Base-by-base conservation (phyloP, 495 filamentous ascomycete genomes). In the Aspergillus cavernicola region DNA sequence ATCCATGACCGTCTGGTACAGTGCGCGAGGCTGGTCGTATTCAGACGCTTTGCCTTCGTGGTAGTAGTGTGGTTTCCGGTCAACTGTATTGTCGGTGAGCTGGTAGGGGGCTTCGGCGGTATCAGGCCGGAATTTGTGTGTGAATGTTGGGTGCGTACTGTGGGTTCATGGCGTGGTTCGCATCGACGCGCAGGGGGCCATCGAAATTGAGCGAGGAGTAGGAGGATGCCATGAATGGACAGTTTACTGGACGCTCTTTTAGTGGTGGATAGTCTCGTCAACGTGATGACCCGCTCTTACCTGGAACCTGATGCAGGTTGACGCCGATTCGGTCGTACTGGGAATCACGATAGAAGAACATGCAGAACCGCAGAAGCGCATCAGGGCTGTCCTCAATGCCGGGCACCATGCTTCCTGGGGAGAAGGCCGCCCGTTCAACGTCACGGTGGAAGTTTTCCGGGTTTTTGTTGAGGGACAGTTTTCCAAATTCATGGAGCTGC, bases 381-480 rank as follows among this genome's bases (percentile, higher is more conserved):
- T 80, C 76, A 0, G 72, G 68, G n/a, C 61, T 68, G 44, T 73
- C 68, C 53, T 78, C 76, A 23, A 78, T 70, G 20, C 77, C 76
- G 2, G 77, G 77, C 0, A 79, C 75, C 69, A 80, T 70, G 52
- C 63, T 72, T 4, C 72, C 69, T 4, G 75, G 75, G 6, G 66
- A 72, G 63, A 79, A 80, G 5, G 76, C 75, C 8, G 76, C 74
- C 60, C 77, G 76, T 50, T 80, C 74, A 26, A 79, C 68, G 45
- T 77, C 74, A 16, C 78, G 77, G 52, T 85, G 82, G 76, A 82
- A 88, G 70, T 88, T 86, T 60, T 88, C 78, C 0, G 76, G 73
- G 65, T 90, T 89, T 68, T 81, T 84, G 71, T 87, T 87, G 22
- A 89, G 66, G 4, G 72, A 75, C 37, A 89, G 67, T 66, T 79